Base-by-base conservation (phyloP, 2,329 filamentous ascomycete species). In the Ceratocystis harringtonii region DNA sequence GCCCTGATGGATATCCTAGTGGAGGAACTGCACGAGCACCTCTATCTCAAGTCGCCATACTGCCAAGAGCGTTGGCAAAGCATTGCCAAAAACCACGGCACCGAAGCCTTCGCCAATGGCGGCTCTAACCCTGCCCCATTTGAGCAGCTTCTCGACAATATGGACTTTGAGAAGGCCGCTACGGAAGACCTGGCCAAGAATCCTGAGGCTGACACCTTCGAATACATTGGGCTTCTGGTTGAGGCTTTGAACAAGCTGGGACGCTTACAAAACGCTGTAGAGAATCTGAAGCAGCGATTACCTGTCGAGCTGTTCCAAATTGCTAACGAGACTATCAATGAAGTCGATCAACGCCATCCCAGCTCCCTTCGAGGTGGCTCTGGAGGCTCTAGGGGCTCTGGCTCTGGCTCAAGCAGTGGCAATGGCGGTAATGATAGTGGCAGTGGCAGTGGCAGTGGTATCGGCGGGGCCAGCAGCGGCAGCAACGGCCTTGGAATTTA, bases 41-140 rank as follows among this genome's bases (percentile, higher is more conserved):
- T 99, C 3, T 99, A 99, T 73, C 84, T 99, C 48, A 97, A 97
- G 74, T 97, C 92, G 2, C 94, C 92, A 0, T 99, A 99, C 73
- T 97, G 92, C 72, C 91, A 96, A 73, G 90, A 96, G 73, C 82
- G 94, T 70, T 99, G 94, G 94, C 95, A 95, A 75, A 83, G 82
- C 67, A 84, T 95, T 67, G 81, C 86, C 45, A 87, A 87, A 70
- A 82, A 81, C 45, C 86, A 89, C 69, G 80, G 83, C 61, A 77
- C 78, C 2, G 80, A 82, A 62, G 76, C 74, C 45, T 80, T 79
- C 66, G 73, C 76, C n/a, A 77, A 81, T 15, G 17, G 15, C 8
- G 73, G 76, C 15, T 76, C 74, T 10, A 71, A 76, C 8, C 74
- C 81, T 41, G 72, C 76, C 1, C 81, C 84, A 0, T 86, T 88